Evolutionary conservation across 371 early-diverging fungal species (phyloP).

Genomic region (Lichtheimia ramosa): DNA sequence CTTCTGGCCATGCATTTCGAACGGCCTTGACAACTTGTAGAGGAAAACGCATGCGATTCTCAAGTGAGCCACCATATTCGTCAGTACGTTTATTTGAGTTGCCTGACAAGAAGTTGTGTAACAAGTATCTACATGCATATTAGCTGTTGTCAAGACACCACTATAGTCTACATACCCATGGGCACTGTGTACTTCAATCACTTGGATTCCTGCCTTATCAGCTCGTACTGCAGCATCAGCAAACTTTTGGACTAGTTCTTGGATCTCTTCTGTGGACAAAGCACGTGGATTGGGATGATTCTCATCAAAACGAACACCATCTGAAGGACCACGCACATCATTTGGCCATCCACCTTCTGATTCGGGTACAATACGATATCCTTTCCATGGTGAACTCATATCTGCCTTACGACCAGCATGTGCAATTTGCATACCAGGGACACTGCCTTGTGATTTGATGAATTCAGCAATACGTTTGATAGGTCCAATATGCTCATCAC

Average conservation of each 20-base stretch:
- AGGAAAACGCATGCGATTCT: slow-evolving; percentile 74
- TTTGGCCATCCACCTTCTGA: slow-evolving; percentile 79
- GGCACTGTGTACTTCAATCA: slow-evolving; percentile 85
- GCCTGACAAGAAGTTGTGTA: slow-evolving; percentile 80
- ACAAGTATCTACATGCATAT: slow-evolving; percentile 64
- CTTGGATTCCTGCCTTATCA: slow-evolving; percentile 80
- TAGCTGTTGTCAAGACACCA: too few relatives aligned
- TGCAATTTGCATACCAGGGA: slow-evolving; percentile 75
- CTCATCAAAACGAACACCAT: slow-evolving; percentile 46
- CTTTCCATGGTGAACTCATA: slow-evolving; percentile 44
- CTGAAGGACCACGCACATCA: slow-evolving; percentile 72
- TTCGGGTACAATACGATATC: slow-evolving; percentile 26
- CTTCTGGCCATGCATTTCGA: slow-evolving; percentile 69
- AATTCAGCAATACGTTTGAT: slow-evolving; percentile 63
- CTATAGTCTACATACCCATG: slow-evolving; percentile 28
- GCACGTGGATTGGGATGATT: slow-evolving; percentile 56
- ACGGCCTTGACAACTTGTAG: slow-evolving; percentile 66
- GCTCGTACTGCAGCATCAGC: slow-evolving; percentile 72
- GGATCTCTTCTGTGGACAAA: slow-evolving; percentile 65
- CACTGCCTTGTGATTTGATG: slow-evolving; percentile 62
- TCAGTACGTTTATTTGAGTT: slow-evolving; percentile 83
- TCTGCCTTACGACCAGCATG: slow-evolving; percentile 86
- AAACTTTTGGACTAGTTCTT: slow-evolving; percentile 58
- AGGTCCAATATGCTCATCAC: slow-evolving; percentile 69
- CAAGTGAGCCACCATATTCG: slow-evolving; percentile 78